Percentiles rank a stretch among this genome's conserved stretches.
These are phyloP conservation scores for Hypomyces rosellus DNA, from an alignment of 2,329 filamentous ascomycete species.

Conservation along the genomic window DNA sequence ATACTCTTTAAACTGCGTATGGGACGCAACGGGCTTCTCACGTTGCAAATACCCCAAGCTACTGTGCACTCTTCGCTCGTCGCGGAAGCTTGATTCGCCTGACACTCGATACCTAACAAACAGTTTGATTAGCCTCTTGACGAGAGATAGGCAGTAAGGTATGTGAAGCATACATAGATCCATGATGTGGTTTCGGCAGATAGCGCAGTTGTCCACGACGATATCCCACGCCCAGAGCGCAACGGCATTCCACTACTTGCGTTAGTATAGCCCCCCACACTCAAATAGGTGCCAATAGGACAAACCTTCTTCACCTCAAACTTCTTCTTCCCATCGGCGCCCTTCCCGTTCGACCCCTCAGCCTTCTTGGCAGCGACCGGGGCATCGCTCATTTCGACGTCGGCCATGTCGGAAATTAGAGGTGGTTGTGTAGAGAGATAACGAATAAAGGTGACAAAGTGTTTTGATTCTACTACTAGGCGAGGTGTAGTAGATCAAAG, in stretches of 20 bases:
- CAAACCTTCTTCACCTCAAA: conserved; percentile 98
- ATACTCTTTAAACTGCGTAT: conserved; percentile 21
- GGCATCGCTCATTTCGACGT: conserved; percentile 94
- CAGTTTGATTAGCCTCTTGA: background rate
- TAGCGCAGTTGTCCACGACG: conserved; percentile 98
- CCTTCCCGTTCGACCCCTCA: conserved; percentile 43
- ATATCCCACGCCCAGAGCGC: conserved; percentile 99
- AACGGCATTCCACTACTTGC: conserved; percentile 86
- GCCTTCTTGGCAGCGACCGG: conserved; percentile 53
- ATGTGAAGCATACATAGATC: conserved; percentile 69
- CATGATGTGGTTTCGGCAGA: conserved; percentile 99
- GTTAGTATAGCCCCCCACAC: conserved; percentile 5
- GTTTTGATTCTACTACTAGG: background rate
- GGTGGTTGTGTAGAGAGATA: background rate
- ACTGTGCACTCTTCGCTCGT: conserved; percentile 98
- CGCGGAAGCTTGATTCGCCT: conserved; percentile 95
- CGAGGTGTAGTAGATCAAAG: no score
- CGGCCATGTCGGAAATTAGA: conserved; percentile 61
- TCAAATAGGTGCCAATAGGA: background rate
- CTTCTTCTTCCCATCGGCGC: conserved; percentile 72
- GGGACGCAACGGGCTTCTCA: conserved; percentile 39
- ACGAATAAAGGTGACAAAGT: background rate
- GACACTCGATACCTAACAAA: conserved; percentile 80
- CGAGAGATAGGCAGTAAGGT: background rate
- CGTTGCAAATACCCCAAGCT: conserved; percentile 98